Base-by-base conservation (phyloP, 2,329 filamentous ascomycete genomes). In the Scytalidium sp. region DNA sequence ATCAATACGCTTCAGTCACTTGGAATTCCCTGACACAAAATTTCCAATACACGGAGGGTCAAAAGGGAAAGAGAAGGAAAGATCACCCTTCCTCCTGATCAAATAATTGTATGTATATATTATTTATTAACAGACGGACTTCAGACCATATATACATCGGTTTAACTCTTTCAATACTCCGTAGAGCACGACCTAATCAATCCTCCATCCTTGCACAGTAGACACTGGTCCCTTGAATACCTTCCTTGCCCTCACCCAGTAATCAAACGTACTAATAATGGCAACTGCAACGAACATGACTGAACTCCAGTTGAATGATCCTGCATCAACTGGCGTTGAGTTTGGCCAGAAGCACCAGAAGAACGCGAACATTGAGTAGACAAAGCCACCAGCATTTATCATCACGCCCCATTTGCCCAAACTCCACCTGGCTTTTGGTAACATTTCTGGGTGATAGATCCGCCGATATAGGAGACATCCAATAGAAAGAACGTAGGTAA, bases 281-380 rank as follows among this genome's bases (percentile, higher is more conserved):
- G 53, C 19, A 2, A 56, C 51, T 17, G 47, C 55, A 9, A 56
- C 48, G 40, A 60, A 59, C 39, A 59, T 48, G 17, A 58, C 54
- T 15, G 53, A 45, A 19, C 47, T 49, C 57, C 57, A 80, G 56
- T 80, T 80, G 70, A 80, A 77, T 5, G 66, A 69, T 10, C 60
- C 57, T 3, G 65, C 56, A 4, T 61, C 67, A 2, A 74, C 68
- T 2, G 60, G 51, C 23, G 66, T 64, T 2, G 56, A 47, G 1
- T 66, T 58, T 1, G 77, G 77, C 65, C 75, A 79, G 53, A 77
- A 75, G 41, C 67, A 69, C 57, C 78, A 75, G 57, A 78, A 68
- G 51, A 75, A 70, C 15, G 72, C 66, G 40, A 75, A 66, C 1
- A 67, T 53, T 19, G 75, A 64, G 52, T 74, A 80, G 4, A 65